These are phyloP conservation scores for Solanum sitiens DNA, from an alignment of 257 asterid species.

Conservation along the genomic window DNA sequence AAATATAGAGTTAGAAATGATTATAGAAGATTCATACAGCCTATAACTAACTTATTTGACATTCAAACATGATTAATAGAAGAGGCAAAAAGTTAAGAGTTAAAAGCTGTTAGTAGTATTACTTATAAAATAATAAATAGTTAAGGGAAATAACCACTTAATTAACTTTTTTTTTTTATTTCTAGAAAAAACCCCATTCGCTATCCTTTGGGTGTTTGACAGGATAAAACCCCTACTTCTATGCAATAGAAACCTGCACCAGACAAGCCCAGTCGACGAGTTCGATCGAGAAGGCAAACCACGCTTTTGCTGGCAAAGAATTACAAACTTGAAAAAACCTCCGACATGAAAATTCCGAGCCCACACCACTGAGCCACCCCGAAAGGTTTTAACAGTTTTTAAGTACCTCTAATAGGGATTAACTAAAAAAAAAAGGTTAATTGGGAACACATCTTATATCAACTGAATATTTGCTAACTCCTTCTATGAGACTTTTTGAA, in stretches of 20 bases:
- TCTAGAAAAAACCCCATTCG: fast-evolving
- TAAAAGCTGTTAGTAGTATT: no score
- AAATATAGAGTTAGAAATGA: background rate
- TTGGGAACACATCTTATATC: background rate
- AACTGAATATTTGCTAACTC: background rate
- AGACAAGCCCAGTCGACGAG: no score
- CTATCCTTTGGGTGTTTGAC: background rate
- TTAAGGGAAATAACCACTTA: background rate
- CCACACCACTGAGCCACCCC: background rate
- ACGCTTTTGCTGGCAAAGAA: no score
- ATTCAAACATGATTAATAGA: background rate
- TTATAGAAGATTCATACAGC: background rate
- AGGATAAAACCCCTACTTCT: no score
- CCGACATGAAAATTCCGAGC: no score
- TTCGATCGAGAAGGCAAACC: fast-evolving
- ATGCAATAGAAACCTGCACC: no score
- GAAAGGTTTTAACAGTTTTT: background rate
- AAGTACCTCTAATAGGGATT: background rate
- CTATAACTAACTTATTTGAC: background rate
- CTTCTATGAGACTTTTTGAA: background rate
- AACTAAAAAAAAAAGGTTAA: background rate
- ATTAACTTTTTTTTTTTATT: background rate
- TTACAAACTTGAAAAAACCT: no score
- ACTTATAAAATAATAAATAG: no score
- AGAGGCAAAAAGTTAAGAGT: background rate